Evolutionary conservation across 768 basidiomycete species (phyloP).

Genomic region (Suillus spraguei): DNA sequence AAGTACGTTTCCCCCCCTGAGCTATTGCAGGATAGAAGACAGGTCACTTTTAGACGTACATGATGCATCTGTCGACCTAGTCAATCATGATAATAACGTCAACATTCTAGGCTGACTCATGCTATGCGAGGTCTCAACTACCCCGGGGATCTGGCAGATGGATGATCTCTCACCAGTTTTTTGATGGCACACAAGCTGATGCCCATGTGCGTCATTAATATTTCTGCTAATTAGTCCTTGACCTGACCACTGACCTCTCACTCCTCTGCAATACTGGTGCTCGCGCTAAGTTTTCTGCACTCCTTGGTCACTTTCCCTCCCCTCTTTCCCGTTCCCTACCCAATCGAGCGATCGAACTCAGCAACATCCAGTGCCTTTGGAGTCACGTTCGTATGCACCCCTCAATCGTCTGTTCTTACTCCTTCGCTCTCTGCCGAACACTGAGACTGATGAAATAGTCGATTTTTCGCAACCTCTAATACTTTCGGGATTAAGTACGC

Average conservation of each 20-base stretch:
- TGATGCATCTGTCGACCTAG: not conserved
- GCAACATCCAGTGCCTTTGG: not conserved
- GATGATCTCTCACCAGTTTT: not conserved
- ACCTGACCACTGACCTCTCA: not conserved
- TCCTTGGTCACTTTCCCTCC: not conserved
- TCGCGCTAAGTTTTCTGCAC: not conserved
- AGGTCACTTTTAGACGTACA: not conserved
- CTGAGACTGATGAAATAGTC: not conserved
- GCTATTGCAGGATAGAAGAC: too few relatives aligned
- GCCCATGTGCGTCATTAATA: not conserved
- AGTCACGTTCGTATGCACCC: not conserved
- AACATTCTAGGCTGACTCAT: not conserved
- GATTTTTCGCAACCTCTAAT: not conserved
- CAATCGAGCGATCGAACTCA: not conserved
- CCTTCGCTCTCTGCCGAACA: not conserved
- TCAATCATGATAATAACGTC: not conserved
- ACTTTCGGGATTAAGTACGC: not conserved
- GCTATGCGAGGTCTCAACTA: not conserved
- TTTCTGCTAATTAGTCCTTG: not conserved
- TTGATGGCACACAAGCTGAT: not conserved
- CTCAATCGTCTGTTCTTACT: not conserved
- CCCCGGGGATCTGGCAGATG: too few relatives aligned
- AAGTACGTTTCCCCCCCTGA: too few relatives aligned
- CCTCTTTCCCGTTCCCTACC: not conserved
- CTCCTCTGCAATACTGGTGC: not conserved